Percentiles rank a stretch among this genome's conserved stretches.
Conservation (phyloP, 208 protist genomes). For the Trypanosoma lewisi region DNA sequence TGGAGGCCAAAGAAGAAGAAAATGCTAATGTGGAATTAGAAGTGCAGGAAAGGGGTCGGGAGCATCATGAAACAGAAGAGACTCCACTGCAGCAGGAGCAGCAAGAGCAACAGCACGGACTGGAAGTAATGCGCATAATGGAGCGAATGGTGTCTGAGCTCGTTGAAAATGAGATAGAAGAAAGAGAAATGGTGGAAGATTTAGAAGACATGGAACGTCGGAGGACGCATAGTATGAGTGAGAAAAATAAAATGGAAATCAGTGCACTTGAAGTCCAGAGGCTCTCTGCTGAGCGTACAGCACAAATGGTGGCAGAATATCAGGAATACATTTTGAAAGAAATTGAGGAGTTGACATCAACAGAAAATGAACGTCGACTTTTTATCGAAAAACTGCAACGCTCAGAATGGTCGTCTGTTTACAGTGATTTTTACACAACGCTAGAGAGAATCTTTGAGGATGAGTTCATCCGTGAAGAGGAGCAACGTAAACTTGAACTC, state of each 20-base stretch:
- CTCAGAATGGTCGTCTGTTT: not conserved
- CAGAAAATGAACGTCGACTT: not conserved
- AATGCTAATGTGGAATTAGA: not conserved
- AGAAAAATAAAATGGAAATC: not conserved
- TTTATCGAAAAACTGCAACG: conserved; percentile 9
- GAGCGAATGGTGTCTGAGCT: not conserved
- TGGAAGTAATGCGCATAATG: conserved; percentile 1
- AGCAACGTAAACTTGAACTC: not conserved
- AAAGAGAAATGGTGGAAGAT: conserved; percentile 4
- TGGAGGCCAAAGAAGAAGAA: conserved; percentile 1
- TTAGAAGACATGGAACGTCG: conserved; percentile 13
- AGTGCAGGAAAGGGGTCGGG: not conserved
- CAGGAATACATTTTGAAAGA: not conserved
- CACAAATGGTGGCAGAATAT: not conserved
- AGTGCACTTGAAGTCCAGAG: not conserved
- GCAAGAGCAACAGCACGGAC: too few relatives aligned
- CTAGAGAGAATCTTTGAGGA: not conserved
- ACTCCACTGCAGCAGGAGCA: too few relatives aligned
- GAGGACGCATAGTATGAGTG: not conserved
- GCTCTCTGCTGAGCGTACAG: not conserved
- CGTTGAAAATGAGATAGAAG: not conserved
- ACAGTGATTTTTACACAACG: not conserved
- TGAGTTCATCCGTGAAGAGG: not conserved
- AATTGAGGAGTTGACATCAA: not conserved
- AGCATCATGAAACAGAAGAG: conserved; percentile 12